These are phyloP conservation scores for Ceratocystiopsis brevicomis DNA, from an alignment of 2,329 filamentous ascomycete species.

Conservation along the genomic window DNA sequence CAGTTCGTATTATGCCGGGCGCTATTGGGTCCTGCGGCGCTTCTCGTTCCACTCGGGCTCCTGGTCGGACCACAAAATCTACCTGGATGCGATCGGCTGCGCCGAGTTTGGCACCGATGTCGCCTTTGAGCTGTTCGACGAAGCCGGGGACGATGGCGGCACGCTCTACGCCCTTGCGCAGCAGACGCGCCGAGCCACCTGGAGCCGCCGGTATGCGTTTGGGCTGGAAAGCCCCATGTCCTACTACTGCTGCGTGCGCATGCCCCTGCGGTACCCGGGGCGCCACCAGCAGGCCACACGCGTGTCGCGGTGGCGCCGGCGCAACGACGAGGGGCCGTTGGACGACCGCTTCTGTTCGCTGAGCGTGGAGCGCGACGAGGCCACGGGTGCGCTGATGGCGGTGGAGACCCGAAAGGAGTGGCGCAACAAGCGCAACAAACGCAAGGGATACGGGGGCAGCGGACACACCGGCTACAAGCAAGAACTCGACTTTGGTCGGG, in stretches of 20 bases:
- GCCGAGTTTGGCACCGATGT: too few relatives aligned
- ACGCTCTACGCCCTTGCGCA: too few relatives aligned
- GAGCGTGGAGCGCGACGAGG: slow-evolving; percentile 39
- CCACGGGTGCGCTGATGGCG: slow-evolving; percentile 37
- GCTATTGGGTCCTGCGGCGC: too few relatives aligned
- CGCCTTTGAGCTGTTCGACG: neutral
- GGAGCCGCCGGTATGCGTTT: neutral
- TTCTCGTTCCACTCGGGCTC: too few relatives aligned
- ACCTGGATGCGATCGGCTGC: too few relatives aligned
- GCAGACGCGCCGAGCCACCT: too few relatives aligned
- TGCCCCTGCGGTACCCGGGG: slow-evolving; percentile 29
- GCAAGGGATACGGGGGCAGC: slow-evolving; percentile 34
- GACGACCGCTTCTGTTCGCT: slow-evolving; percentile 58
- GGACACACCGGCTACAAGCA: slow-evolving; percentile 48
- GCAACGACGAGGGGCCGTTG: slow-evolving; percentile 50
- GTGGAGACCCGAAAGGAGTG: slow-evolving; percentile 54
- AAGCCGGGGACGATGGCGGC: too few relatives aligned
- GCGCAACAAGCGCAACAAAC: slow-evolving; percentile 16
- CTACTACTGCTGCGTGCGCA: slow-evolving; percentile 48
- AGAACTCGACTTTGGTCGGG: slow-evolving; percentile 20
- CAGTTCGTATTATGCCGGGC: too few relatives aligned
- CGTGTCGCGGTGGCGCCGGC: slow-evolving; percentile 39
- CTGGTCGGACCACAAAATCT: too few relatives aligned
- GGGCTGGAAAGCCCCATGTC: slow-evolving; percentile 17
- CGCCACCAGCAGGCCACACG: slow-evolving; percentile 24